Base-by-base conservation (phyloP, 345 rosid species). In the Turnera subulata region DNA sequence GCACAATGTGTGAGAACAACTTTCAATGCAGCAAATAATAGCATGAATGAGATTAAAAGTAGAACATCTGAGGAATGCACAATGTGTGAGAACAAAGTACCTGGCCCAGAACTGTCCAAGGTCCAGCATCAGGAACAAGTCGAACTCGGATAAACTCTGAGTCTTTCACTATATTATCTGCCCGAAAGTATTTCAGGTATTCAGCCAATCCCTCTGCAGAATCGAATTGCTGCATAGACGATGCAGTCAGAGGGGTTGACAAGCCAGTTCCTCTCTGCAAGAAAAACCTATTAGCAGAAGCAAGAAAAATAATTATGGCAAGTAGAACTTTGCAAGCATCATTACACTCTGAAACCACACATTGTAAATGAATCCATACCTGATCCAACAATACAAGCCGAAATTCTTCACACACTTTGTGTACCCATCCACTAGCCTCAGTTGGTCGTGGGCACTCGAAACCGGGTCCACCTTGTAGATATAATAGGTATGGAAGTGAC, bases 211-310 rank as follows among this genome's bases (percentile, higher is more conserved):
- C 71, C 61, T 69, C 57, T 13, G 89, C 78, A 76, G 96, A 82
- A 58, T 74, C 81, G 22, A 89, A 40, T 68, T 93, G 97, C 63
- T 59, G 75, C 96, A 93, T 85, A 5, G 99, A 86, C 52, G 97
- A 93, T 54, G 79, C 60, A 13, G 96, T 80, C 76, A 85, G 77
- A 63, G 96, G 80, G 58, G 91, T 83, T 42, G 99, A 93, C 29
- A 82, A 76, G 38, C 99, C 99, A 46, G 99, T 93, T 79, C 99
- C 99, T 74, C 96, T 76, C 99, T 93, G 89, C 75, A 82, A 26
- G 53, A 56, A 60, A 25, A 63, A 33, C 20, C 17, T 23, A 53
- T 56, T 45, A 45, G 46, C 22, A 29, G 35, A 52, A 2, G 25
- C 7, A 51, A 21, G 26, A 6, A 51, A 49, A 13, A 8, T 4